Percentiles rank a stretch among this genome's conserved stretches.
These are phyloP conservation scores for Suillus variegatus DNA, from an alignment of 768 basidiomycete genomes.

Conservation along the genomic window DNA sequence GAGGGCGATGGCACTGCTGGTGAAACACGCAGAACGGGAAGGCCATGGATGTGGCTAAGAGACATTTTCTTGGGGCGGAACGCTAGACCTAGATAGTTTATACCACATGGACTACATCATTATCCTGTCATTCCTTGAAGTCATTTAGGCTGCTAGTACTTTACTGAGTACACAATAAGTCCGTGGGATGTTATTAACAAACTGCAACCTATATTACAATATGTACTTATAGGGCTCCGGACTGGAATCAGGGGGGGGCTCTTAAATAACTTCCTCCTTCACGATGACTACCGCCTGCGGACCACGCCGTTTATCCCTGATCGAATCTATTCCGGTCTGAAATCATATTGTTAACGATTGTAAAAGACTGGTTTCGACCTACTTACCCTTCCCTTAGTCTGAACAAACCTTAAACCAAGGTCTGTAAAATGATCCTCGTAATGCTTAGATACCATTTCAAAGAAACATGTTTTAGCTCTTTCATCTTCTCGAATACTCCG, in stretches of 20 bases:
- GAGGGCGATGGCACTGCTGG: conserved; percentile 1
- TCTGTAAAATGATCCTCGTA: conserved; percentile 26
- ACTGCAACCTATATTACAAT: not conserved
- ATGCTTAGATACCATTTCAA: conserved; percentile 26
- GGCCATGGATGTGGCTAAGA: conserved; percentile 32
- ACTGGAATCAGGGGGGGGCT: not conserved
- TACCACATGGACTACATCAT: not conserved
- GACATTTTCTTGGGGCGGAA: conserved; percentile 11
- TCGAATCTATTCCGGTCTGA: conserved; percentile 17
- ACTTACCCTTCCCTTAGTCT: conserved; percentile 22
- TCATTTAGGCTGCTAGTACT: not conserved
- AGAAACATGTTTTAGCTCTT: conserved; percentile 24
- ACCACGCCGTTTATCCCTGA: conserved; percentile 1
- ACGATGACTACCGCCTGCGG: not conserved
- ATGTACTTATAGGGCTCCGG: not conserved
- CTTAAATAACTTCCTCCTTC: not conserved
- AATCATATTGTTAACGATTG: not conserved
- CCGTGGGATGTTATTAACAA: not conserved
- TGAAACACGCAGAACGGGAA: conserved; percentile 12
- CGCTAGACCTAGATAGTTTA: not conserved
- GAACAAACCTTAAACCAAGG: conserved; percentile 18
- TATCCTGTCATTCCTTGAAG: not conserved
- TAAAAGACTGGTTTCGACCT: not conserved
- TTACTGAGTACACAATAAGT: not conserved
- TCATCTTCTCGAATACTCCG: conserved; percentile 34